Evolutionary conservation across 2,329 filamentous ascomycete species (phyloP), one percentile per base, ranked within the genome.

Genomic region (Colletotrichum sp.): DNA sequence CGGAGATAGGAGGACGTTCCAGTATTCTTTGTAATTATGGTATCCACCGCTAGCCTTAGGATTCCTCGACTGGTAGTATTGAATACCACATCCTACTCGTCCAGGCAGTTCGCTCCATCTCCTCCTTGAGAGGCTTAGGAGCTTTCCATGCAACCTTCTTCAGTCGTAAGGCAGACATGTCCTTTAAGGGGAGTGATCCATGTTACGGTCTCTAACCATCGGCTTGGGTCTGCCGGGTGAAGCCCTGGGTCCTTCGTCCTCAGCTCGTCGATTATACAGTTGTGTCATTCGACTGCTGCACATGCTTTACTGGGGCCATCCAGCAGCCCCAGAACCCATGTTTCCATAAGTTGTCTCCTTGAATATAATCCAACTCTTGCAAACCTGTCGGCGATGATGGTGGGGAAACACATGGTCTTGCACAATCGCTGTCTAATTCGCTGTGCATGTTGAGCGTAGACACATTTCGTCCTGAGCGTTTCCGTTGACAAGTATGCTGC

Each of bases 21-120:
- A 67, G 36, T 36, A 67, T 55, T 36, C 44, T 59, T 75, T 69
- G 28, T 74, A 62, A 69, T 69, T 72, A 65, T 69, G 24, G 34
- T 21, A 49, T 21, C 52, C 32, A 52, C 34, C 21, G 26, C 26
- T 26, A 52, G 65, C n/a, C 44, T 64, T 69, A 65, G 44, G 63
- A 39, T 44, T 36, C 28, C 59, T 49, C 16, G 24, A 36, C 39
- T 44, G 30, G 26, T 57, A 26, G 32, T 52, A 55, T 63, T 21
- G 30, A 34, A 39, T 30, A 72, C 8, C 57, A 75, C 60, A 32
- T 63, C 30, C 60, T 34, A 32, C 30, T 28, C 60, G 26, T 16
- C 60, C 30, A n/a, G 9, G 18, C 21, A 32, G 16, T 63, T 52
- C n/a, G n/a, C 44, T 52, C n/a, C 44, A 52, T 52, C 10, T 21